Base-by-base conservation (phyloP, 2,329 filamentous ascomycete genomes). In the Lachnellula occidentalis region DNA sequence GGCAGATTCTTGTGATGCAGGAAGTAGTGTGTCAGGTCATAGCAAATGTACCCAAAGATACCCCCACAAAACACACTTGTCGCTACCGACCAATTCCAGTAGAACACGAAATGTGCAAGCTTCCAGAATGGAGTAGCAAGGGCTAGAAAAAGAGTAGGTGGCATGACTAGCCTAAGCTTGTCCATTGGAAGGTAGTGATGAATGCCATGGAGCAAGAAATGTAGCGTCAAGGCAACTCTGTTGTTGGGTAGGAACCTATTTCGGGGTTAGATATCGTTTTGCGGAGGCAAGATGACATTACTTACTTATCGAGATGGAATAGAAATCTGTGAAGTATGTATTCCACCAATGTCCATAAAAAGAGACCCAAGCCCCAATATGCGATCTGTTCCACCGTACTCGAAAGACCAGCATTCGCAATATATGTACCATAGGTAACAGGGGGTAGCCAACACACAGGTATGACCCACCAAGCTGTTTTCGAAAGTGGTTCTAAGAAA, bases 161-260 rank as follows among this genome's bases (percentile, higher is more conserved):
- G 94, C 94, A 99, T 97, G 61, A 99, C 94, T 9, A 99, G 85
- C 57, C 94, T 86, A 66, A 96, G 92, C 69, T 87, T 92, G 75
- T 99, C 94, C 94, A 99, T 97, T n/a, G 94, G 94, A 4, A 99
- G 81, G 73, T 97, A 99, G 73, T 99, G 94, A 69, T 99, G 94
- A 60, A 99, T 90, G 60, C 94, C 94, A 66, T 99, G 94, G 24
- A 99, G 87, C 41, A 96, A 75, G 74, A 99, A 99, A 71, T 99
- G 94, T 19, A 87, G 64, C 0, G 90, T 95, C 56, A 99, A 77
- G 60, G 82, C 87, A n/a, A 89, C 86, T 53, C 90, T 82, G 71
- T 97, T 95, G 70, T 99, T 90, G 0, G 94, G 94, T 11, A 99
- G 86, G 68, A 85, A 90, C 47, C 90, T 95, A 51, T 15, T 43